phyloP scores from a whole-genome alignment of 1,284 basidiomycete species.

The Ganoderma meredithae region DNA sequence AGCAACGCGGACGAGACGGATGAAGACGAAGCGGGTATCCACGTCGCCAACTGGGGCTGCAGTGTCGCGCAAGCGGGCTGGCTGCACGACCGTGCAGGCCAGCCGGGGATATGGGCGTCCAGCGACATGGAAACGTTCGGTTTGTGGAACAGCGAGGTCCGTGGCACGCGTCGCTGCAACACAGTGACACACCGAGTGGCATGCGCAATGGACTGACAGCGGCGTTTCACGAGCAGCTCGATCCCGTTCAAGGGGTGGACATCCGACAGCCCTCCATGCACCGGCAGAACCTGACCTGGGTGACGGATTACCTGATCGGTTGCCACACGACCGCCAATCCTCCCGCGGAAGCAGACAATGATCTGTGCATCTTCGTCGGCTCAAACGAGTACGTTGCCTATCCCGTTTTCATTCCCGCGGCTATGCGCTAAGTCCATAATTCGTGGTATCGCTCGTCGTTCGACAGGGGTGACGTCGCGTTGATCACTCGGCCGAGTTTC shows the following conservation, averaged over 20 bases:
- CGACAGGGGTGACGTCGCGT: slow-evolving; percentile 45
- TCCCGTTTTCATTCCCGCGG: neutral
- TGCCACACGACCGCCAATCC: slow-evolving; percentile 40
- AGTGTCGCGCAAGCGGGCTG: slow-evolving; percentile 80
- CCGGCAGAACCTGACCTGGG: slow-evolving; percentile 45
- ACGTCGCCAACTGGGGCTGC: slow-evolving; percentile 79
- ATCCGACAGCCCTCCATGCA: slow-evolving; percentile 47
- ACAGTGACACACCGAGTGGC: neutral
- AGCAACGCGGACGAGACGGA: slow-evolving; percentile 74
- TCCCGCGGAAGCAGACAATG: slow-evolving; percentile 39
- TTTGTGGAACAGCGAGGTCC: slow-evolving; percentile 71
- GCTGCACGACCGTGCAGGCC: slow-evolving; percentile 48
- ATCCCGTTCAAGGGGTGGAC: slow-evolving; percentile 42
- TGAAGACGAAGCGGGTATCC: slow-evolving; percentile 76
- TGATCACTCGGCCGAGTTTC: slow-evolving; percentile 40
- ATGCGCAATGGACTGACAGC: slow-evolving; percentile 3
- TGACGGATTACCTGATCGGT: slow-evolving; percentile 50
- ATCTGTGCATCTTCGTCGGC: slow-evolving; percentile 45
- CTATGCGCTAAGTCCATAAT: neutral
- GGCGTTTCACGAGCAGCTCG: slow-evolving; percentile 38
- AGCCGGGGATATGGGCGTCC: slow-evolving; percentile 65
- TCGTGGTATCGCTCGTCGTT: no score
- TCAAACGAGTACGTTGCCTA: slow-evolving; percentile 46
- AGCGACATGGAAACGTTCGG: slow-evolving; percentile 90
- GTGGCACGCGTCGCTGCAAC: neutral